Evolutionary conservation across 2,329 filamentous ascomycete species (phyloP), one percentile per base, ranked within the genome.

Genomic region (Aspergillus costaricaensis): DNA sequence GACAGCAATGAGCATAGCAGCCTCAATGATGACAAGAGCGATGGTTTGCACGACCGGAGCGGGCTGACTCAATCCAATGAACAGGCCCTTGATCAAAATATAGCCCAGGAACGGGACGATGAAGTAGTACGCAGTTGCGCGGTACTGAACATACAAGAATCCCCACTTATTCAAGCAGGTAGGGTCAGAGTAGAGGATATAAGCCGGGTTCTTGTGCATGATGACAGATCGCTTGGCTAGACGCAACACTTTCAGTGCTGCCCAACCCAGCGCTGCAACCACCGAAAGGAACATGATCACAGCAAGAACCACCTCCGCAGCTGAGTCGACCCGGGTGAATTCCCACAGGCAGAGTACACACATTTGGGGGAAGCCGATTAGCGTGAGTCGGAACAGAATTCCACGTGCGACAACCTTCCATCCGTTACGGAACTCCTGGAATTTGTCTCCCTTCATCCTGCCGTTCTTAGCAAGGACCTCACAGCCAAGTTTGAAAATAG

Each of bases 181-280:
- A n/a, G 93, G 92, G 71, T 98, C 93, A 2, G 94, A 96, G 81
- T 96, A 98, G 63, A 98, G 87, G 68, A 97, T 96, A 78, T 97
- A 97, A 27, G 93, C 94, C 25, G 94, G 92, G 80, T 96, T 97
- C 80, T 94, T 93, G 83, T 97, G 93, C 87, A 96, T 91, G 59
- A 85, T 79, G 64, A 96, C 90, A 32, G 93, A 97, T 68, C 91
- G 90, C 72, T 91, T 91, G 36, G 92, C 94, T 64, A 98, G 90
- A 57, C 87, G 86, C 69, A 96, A 91, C 65, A 98, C 92, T 82
- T 96, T 97, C 79, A 86, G 89, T 0, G 92, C 88, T 50, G 93
- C 94, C 91, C 92, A 97, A 21, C 80, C 88, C 36, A 98, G 85
- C 32, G 92, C 91, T 55, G 83, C 82, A 41, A 88, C 81, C 83